Base-by-base conservation (phyloP, 768 basidiomycete species). In the Lactarius vividus region DNA sequence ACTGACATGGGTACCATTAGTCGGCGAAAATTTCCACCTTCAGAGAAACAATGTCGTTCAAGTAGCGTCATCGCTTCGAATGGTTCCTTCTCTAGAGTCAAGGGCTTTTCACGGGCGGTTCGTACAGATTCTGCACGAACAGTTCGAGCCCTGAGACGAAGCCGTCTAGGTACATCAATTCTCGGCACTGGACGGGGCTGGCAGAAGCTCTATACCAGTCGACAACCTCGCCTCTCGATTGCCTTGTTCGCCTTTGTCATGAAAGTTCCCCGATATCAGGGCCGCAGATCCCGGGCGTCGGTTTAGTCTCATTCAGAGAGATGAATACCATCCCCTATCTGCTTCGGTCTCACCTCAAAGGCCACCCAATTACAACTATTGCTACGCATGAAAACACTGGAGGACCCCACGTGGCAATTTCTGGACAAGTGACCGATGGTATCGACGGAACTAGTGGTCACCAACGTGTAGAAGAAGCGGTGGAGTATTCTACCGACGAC, bases 161-260 rank as follows among this genome's bases (percentile, higher is more conserved):
- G 23, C 10, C 4, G 44, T n/a, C 10, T 23, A 66, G 65, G 1
- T 66, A 66, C 29, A 13, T 54, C 31, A 54, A 4, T 16, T 28
- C 49, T 18, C 20, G 18, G 1, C n/a, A 29, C 4, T 63, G 65
- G 65, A 6, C 31, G 16, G 13, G 18, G 6, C 52, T 63, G 18
- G 57, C 42, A 5, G 20, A 54, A 37, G 39, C 31, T 39, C 57
- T 66, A 39, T 66, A 66, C 31, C 26, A 49, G 11, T 66, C 65
- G 13, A 33, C 8, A 9, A 33, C 33, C 33, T 33, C 33, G 0
- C 33, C 33, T 33, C 9, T 33, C 33, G 33, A 33, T 9, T 9
- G 9, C 33, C 33, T 33, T 33, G 2, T 33, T 9, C 33, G 33
- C 9, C 61, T 66, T 16, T 26, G 23, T 26, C 33, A 23, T 0